Conservation (phyloP, 2,329 filamentous ascomycete genomes). For the Phoma sp. region DNA sequence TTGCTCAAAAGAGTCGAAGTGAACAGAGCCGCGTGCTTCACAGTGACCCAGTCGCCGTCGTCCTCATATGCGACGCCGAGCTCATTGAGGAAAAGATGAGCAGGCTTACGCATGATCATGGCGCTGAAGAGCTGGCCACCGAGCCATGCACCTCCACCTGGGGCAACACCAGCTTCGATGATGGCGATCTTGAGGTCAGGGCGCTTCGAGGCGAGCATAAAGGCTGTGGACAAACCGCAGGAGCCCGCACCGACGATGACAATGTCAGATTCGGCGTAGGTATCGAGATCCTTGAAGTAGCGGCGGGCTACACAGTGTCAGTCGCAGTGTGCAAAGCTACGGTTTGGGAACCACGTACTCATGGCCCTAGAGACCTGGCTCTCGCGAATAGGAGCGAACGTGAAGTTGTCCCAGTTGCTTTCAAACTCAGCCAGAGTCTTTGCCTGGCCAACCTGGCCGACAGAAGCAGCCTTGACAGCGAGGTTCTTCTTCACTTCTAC, state of each 20-base stretch:
- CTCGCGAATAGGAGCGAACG: slow-evolving; percentile 87
- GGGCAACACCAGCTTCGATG: slow-evolving; percentile 85
- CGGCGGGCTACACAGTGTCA: slow-evolving; percentile 62
- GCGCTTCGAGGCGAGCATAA: slow-evolving; percentile 81
- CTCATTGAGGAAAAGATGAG: slow-evolving; percentile 82
- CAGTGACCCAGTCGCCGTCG: slow-evolving; percentile 86
- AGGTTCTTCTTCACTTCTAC: slow-evolving; percentile 49
- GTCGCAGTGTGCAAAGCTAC: not conserved
- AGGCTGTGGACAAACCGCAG: slow-evolving; percentile 85
- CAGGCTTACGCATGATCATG: slow-evolving; percentile 95
- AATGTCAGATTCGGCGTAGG: slow-evolving; percentile 89
- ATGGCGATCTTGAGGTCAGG: slow-evolving; percentile 93
- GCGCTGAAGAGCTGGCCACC: slow-evolving; percentile 93
- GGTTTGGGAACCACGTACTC: slow-evolving; percentile 54
- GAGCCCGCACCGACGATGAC: slow-evolving; percentile 92
- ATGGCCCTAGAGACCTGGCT: slow-evolving; percentile 91
- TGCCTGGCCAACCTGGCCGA: slow-evolving; percentile 56
- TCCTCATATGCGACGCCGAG: slow-evolving; percentile 87
- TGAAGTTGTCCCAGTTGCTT: slow-evolving; percentile 81
- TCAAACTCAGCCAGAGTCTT: slow-evolving; percentile 70
- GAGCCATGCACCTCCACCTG: slow-evolving; percentile 87
- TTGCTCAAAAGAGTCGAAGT: slow-evolving; percentile 85
- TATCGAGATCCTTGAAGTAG: slow-evolving; percentile 90
- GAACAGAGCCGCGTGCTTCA: slow-evolving; percentile 93
- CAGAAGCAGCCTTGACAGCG: slow-evolving; percentile 57